These are phyloP conservation scores for Eutypa lata DNA, from an alignment of 2,329 filamentous ascomycete species.

Conservation along the genomic window DNA sequence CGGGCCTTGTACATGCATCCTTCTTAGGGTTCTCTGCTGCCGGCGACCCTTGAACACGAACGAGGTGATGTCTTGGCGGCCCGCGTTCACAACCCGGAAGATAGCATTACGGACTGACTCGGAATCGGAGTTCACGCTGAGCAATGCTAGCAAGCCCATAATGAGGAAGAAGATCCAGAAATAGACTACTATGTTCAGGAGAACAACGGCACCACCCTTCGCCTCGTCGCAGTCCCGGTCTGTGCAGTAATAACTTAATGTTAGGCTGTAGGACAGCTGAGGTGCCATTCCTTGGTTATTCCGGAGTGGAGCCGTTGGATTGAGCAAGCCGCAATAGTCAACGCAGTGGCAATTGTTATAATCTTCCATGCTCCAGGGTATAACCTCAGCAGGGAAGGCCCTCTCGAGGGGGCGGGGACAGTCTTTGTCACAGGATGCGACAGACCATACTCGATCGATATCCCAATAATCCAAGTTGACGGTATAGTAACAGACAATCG, in stretches of 20 bases:
- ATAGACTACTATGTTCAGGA: background rate
- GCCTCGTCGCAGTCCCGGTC: background rate
- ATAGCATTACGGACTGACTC: background rate
- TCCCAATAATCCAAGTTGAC: background rate
- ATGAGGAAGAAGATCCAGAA: background rate
- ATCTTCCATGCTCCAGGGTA: background rate
- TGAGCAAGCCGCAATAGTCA: background rate
- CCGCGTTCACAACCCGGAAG: background rate
- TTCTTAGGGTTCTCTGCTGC: background rate
- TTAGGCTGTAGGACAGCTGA: background rate
- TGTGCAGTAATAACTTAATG: background rate
- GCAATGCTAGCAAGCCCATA: background rate
- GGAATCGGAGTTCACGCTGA: background rate
- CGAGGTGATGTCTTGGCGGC: background rate
- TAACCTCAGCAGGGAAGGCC: background rate
- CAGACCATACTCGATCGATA: background rate
- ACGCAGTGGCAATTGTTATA: background rate
- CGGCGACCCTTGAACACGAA: background rate
- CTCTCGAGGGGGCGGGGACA: background rate
- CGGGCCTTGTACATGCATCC: background rate
- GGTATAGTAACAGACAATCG: background rate
- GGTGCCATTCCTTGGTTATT: background rate
- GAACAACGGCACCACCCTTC: too few relatives aligned
- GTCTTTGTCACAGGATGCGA: background rate
- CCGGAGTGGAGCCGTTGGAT: background rate